Conservation (phyloP, 257 asterid species). For the Solanum chiquidenum region DNA sequence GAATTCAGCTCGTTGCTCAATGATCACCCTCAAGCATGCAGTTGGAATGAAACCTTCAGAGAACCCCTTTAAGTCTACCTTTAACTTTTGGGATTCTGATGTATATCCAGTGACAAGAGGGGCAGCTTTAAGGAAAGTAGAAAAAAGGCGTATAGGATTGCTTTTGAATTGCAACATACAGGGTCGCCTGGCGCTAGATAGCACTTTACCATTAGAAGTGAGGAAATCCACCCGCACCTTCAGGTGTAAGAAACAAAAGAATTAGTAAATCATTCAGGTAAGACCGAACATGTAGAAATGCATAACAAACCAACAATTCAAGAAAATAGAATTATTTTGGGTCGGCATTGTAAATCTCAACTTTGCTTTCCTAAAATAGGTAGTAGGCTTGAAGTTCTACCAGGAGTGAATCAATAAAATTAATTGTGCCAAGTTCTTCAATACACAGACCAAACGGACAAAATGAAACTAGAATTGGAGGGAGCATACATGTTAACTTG, state of each 20-base stretch:
- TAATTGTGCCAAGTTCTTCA: not conserved
- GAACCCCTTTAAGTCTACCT: slow-evolving; percentile 40
- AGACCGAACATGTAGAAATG: not conserved
- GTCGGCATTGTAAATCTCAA: not conserved
- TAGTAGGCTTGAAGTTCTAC: not conserved
- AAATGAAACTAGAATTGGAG: not conserved
- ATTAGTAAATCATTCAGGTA: not conserved
- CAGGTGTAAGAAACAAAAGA: not conserved
- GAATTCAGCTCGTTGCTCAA: slow-evolving; percentile 77
- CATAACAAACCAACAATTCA: not conserved
- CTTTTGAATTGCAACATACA: slow-evolving; percentile 72
- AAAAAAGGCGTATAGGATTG: slow-evolving; percentile 49
- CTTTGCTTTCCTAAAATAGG: not conserved
- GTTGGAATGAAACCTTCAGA: slow-evolving; percentile 57
- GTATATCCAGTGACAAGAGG: slow-evolving; percentile 65
- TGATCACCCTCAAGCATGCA: slow-evolving; percentile 48
- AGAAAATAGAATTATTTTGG: not conserved
- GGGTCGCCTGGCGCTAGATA: slow-evolving; percentile 54
- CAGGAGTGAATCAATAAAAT: not conserved
- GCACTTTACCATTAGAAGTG: slow-evolving; percentile 37
- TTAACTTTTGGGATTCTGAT: slow-evolving; percentile 64
- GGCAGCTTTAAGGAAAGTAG: slow-evolving; percentile 54
- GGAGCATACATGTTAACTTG: not conserved
- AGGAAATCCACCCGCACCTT: slow-evolving; percentile 80
- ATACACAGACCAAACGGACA: not conserved